Percentiles rank a stretch among this genome's conserved stretches.
Evolutionary conservation across 768 basidiomycete genomes (phyloP).

Genomic region (Nidula microcarpa): DNA sequence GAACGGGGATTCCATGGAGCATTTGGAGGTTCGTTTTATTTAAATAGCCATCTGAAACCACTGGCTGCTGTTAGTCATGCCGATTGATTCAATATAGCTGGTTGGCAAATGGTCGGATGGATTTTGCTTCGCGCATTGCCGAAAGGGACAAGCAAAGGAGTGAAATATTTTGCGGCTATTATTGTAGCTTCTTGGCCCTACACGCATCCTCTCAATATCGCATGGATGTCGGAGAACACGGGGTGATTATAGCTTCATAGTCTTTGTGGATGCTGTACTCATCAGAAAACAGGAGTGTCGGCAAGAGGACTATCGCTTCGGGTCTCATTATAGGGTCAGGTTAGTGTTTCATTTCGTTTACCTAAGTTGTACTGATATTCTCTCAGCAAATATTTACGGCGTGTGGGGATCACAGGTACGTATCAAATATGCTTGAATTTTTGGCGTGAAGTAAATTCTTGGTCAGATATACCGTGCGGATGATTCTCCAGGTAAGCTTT

Average conservation of each 20-base stretch:
- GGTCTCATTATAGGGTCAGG: conserved; percentile 31
- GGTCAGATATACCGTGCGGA: conserved; percentile 29
- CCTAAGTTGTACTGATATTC: neutral
- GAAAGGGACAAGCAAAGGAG: conserved; percentile 15
- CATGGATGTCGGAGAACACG: conserved; percentile 37
- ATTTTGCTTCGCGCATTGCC: conserved; percentile 29
- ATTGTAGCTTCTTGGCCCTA: conserved; percentile 33
- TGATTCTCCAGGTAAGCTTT: conserved; percentile 26
- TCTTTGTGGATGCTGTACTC: neutral
- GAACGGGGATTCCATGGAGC: conserved; percentile 32
- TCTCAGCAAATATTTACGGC: conserved; percentile 20
- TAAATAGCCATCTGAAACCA: too few relatives aligned
- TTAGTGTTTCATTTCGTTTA: conserved; percentile 10
- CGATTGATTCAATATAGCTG: conserved; percentile 14
- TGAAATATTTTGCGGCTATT: conserved; percentile 31
- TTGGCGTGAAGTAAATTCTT: neutral
- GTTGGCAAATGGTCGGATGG: conserved; percentile 34
- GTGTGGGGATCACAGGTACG: conserved; percentile 27
- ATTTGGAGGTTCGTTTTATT: conserved; percentile 21
- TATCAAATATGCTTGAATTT: neutral
- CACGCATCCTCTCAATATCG: conserved; percentile 34
- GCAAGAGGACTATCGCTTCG: conserved; percentile 29
- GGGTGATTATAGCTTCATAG: conserved; percentile 12
- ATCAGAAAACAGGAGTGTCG: conserved; percentile 19
- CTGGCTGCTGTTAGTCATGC: too few relatives aligned